Evolutionary conservation across 225 moss, liverwort and hornwort genomes (phyloP), one percentile per base, ranked within the genome.

Genomic region (Climacium dendroides): DNA sequence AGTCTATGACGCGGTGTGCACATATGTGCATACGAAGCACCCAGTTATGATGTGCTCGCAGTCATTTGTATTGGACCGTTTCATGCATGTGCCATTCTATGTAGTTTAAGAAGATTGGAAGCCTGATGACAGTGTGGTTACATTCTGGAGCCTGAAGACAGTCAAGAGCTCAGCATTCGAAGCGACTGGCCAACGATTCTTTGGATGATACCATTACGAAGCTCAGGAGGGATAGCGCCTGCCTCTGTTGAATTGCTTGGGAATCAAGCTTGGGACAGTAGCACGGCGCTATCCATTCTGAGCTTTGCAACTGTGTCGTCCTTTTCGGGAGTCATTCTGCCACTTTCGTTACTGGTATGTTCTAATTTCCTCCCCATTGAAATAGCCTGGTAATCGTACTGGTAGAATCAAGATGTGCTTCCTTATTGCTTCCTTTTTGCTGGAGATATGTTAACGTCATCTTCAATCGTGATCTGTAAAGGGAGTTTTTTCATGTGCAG

Each of bases 151-250:
- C 75, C 23, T 35, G 73, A 35, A 73, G 66, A 37, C 28, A 19
- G 13, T 29, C 15, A 5, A 4, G 26, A 47, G 47, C 34, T 60
- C 28, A 52, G 28, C 24, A 9, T 47, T 48, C 30, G 29, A 61
- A 12, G 11, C 78, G 23, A 22, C 54, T 43, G 64, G 11, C 17
- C 54, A 78, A 34, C 43, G 9, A 81, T 67, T 78, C 69, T 81
- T 69, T 85, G 90, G 89, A 87, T 79, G 88, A 83, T 47, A 88
- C 86, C 78, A 69, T 93, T 93, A 88, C 93, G 81, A 92, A 92
- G 93, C 93, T 92, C 92, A 92, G 92, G 90, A 92, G 93, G 93
- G 91, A 93, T 92, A 91, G 93, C 89, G 87, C 93, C 93, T 53
- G 29, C 28, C 80, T 89, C 58, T 87, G 76, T 71, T 54, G 24